Conservation (phyloP, 345 rosid genomes). For the Eucalyptus cloeziana region DNA sequence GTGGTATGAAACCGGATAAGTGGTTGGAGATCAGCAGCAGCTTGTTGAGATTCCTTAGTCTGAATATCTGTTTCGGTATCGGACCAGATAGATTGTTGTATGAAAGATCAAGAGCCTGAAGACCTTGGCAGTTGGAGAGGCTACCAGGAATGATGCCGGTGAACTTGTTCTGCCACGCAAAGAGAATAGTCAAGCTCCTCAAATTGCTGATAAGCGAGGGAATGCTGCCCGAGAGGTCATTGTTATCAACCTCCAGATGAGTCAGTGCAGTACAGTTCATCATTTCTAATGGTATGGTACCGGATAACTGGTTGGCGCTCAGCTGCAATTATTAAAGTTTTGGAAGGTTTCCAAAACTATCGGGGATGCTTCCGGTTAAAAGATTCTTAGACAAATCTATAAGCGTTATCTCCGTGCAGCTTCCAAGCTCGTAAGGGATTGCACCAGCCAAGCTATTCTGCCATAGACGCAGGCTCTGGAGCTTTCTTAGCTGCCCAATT, state of each 20-base stretch:
- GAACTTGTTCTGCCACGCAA: conserved; percentile 83
- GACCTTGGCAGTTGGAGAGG: conserved; percentile 53
- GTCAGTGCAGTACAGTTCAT: conserved; percentile 14
- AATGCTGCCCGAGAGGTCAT: conserved; percentile 64
- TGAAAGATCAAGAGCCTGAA: conserved; percentile 83
- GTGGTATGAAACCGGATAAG: conserved; percentile 67
- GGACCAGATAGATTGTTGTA: conserved; percentile 74
- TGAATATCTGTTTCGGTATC: conserved; percentile 49
- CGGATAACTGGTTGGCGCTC: conserved; percentile 22
- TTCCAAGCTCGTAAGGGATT: conserved; percentile 31
- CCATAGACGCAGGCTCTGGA: conserved; percentile 18
- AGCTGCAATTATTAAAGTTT: conserved; percentile 30
- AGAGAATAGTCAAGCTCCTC: conserved; percentile 62
- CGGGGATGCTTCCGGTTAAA: conserved; percentile 18
- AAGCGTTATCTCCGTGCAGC: conserved; percentile 17
- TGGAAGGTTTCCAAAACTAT: conserved; percentile 16
- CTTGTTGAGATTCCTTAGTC: conserved; percentile 63
- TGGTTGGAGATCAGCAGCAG: conserved; percentile 69
- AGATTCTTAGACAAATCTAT: conserved; percentile 34
- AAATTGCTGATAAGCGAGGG: conserved; percentile 50
- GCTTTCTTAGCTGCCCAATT: conserved; percentile 23
- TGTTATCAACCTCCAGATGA: conserved; percentile 66
- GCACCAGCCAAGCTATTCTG: conserved; percentile 27
- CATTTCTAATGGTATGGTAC: conserved; percentile 19
- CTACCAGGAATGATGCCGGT: conserved; percentile 69